Conservation (phyloP, 108 stramenopile species). For the Bacterosira constricta region DNA sequence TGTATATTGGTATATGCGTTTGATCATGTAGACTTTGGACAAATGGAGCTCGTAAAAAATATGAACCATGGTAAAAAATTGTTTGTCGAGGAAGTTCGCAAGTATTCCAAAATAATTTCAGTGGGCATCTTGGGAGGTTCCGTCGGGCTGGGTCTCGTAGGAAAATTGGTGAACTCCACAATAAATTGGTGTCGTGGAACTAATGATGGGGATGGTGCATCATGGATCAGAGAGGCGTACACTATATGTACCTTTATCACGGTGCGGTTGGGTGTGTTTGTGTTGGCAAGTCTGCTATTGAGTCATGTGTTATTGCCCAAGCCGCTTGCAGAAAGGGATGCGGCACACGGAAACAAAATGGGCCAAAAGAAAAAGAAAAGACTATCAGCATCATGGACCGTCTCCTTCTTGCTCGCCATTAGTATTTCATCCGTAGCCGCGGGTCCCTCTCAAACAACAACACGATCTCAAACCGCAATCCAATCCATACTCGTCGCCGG, state of each 20-base stretch:
- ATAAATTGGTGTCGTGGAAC: too few relatives aligned
- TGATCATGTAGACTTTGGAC: background rate
- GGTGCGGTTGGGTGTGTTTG: background rate
- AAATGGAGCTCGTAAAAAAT: background rate
- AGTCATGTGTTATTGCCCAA: background rate
- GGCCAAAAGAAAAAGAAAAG: too few relatives aligned
- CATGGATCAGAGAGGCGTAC: background rate
- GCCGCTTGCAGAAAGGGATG: too few relatives aligned
- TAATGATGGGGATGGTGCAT: background rate
- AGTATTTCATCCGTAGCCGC: background rate
- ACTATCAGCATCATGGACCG: too few relatives aligned
- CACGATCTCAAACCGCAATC: background rate
- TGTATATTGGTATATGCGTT: background rate
- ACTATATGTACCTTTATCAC: background rate
- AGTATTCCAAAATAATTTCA: background rate
- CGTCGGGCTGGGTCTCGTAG: too few relatives aligned
- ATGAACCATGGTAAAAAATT: background rate
- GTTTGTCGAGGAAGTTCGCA: background rate
- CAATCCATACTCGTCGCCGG: conserved; percentile 76
- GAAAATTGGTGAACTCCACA: too few relatives aligned
- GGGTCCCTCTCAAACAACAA: background rate
- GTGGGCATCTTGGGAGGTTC: background rate
- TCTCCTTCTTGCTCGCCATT: background rate
- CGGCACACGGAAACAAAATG: too few relatives aligned
- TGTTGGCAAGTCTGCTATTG: background rate